Evolutionary conservation across 2,329 filamentous ascomycete species (phyloP).

Genomic region (Lasiodiplodia gonubiensis): DNA sequence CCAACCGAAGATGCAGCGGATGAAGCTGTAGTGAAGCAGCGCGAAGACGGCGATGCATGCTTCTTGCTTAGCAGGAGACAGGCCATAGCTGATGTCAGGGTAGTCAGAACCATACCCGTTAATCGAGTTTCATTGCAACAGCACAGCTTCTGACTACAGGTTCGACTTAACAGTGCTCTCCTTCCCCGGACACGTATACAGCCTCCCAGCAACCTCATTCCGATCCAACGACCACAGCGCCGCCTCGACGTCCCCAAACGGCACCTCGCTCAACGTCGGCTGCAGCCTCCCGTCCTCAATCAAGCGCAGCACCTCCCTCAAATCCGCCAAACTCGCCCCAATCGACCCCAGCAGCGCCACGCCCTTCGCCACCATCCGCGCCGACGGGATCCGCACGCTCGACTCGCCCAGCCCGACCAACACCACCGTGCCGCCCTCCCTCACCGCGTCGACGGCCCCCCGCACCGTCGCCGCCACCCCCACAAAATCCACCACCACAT

Average conservation of each 20-base stretch:
- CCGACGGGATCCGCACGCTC: neutral
- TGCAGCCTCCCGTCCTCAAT: neutral
- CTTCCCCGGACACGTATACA: neutral
- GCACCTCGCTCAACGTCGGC: neutral
- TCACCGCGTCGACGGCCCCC: neutral
- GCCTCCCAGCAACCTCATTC: neutral
- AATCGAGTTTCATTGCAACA: no score
- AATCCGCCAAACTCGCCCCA: neutral
- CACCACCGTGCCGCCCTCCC: neutral
- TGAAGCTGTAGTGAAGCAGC: no score
- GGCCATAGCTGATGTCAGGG: no score
- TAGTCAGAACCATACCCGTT: no score
- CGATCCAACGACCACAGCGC: neutral
- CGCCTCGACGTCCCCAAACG: neutral
- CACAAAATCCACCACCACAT: neutral
- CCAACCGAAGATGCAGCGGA: no score
- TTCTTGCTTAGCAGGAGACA: no score
- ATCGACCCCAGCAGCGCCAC: neutral
- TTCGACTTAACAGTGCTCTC: no score
- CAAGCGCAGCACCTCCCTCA: neutral
- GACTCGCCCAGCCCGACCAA: neutral
- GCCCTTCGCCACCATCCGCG: neutral
- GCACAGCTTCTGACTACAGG: no score
- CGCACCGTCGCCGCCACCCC: neutral
- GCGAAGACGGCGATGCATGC: no score